Base-by-base conservation (phyloP, 2,329 filamentous ascomycete species). In the Fusarium dlaminii region DNA sequence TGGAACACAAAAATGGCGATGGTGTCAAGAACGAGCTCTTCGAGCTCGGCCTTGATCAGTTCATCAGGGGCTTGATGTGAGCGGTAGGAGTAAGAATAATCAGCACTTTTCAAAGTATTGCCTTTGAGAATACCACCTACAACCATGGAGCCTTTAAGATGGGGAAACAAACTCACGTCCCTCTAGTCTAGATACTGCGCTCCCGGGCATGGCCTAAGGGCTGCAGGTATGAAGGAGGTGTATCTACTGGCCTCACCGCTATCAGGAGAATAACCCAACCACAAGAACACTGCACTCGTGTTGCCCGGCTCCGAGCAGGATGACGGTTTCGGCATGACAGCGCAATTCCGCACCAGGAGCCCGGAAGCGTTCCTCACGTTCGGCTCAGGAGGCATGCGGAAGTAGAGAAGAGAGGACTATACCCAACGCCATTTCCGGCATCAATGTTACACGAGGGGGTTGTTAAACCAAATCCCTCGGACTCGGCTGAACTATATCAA, bases 11-110 rank as follows among this genome's bases (percentile, higher is more conserved):
- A 77, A 89, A 89, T 43, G 91, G 91, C 63, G 89, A 88, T 32
- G 91, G 91, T n/a, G 91, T 93, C 68, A 89, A 87, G 77, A 93
- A 93, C 78, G 91, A 93, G 81, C 84, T 93, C 73, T 93, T 93
- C 75, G 91, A 93, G 81, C 83, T 93, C 72, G 91, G 90, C 0
- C 81, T 97, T 64, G 93, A 96, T 76, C 91, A 94, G 73, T 96
- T 96, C 78, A 89, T 96, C 58, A 88, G 91, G 72, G 89, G 90
- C 1, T 82, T 92, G 69, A 87, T 90, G 84, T 90, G 84, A 88
- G 54, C 37, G 30, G 5, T 22, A 29, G 20, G 9, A 34, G 29
- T 36, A 39, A 40, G 51, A 32, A 15, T 15, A 40, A 15, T 61
- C 32, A 57, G 48, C 43, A 67, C 46, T 43, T 43, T 46, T 65